phyloP scores from a whole-genome alignment of 2,329 filamentous ascomycete species.

The Neonectria sp. region DNA sequence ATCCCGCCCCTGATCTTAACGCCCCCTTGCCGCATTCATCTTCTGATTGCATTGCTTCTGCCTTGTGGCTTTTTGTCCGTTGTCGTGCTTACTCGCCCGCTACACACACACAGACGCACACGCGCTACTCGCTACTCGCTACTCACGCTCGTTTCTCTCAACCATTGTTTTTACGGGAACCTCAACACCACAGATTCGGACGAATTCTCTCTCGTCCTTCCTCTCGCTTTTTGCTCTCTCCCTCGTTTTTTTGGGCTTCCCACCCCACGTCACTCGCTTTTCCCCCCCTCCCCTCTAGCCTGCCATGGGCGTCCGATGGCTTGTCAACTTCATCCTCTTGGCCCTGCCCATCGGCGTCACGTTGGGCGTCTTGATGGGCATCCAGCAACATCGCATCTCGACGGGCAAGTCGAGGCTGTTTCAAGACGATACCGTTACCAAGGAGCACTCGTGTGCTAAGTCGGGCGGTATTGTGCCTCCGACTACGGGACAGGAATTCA shows the following conservation, averaged over 20 bases:
- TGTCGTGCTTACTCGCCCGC: neutral
- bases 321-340: conserved; percentile 66
- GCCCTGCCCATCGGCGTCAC: conserved; percentile 65
- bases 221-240: conserved; percentile 15
- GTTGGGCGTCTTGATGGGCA: conserved; percentile 64
- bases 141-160: neutral
- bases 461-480: conserved; percentile 60
- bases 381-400: conserved; percentile 61
- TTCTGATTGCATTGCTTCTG: neutral
- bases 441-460: conserved; percentile 43
- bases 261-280: neutral
- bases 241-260: conserved; percentile 8
- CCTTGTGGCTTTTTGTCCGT: neutral
- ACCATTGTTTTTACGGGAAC: neutral
- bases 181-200: neutral
- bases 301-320: conserved; percentile 57
- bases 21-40: neutral
- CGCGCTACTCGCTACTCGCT: neutral
- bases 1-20: neutral
- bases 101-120: neutral
- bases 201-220: neutral
- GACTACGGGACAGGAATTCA: conserved; percentile 61
- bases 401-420: conserved; percentile 63
- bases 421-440: conserved; percentile 44
- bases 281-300: neutral